phyloP scores from a whole-genome alignment of 2,329 filamentous ascomycete genomes.

The Chaetothyriales sp. region DNA sequence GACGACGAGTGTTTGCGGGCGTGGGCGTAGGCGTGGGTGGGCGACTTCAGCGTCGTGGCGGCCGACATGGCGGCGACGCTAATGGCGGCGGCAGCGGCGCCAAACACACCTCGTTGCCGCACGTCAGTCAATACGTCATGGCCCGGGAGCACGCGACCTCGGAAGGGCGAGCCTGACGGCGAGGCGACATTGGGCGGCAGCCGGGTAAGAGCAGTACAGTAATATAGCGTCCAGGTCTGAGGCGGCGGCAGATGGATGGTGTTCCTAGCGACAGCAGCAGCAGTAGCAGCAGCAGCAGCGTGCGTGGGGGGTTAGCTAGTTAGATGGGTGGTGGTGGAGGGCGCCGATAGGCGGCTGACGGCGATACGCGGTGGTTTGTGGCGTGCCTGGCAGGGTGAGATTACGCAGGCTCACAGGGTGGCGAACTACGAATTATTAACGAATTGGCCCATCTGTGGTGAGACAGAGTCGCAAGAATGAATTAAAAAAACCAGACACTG shows the following conservation, averaged over 20 bases:
- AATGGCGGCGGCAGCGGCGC: neutral
- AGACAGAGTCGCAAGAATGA: neutral
- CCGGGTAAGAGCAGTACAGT: too few relatives aligned
- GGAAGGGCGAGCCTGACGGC: neutral
- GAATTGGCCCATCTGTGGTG: neutral
- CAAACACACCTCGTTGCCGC: neutral
- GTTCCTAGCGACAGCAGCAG: too few relatives aligned
- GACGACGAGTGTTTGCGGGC: conserved; percentile 14
- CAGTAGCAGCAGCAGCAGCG: too few relatives aligned
- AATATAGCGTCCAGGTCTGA: too few relatives aligned
- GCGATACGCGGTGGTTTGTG: too few relatives aligned
- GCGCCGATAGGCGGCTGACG: too few relatives aligned
- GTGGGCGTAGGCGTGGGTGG: conserved; percentile 15
- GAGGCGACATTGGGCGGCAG: neutral
- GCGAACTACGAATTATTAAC: neutral
- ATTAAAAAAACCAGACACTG: neutral
- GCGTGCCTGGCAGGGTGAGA: neutral
- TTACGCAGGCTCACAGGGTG: neutral
- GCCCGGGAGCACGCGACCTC: neutral
- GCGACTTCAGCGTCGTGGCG: conserved; percentile 17
- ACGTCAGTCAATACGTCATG: neutral
- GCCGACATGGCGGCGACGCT: conserved; percentile 15
- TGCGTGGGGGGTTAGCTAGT: too few relatives aligned
- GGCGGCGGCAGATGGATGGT: too few relatives aligned
- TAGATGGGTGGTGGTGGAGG: neutral